phyloP scores from a whole-genome alignment of 345 rosid species.

The Crucihimalaya himalaica region DNA sequence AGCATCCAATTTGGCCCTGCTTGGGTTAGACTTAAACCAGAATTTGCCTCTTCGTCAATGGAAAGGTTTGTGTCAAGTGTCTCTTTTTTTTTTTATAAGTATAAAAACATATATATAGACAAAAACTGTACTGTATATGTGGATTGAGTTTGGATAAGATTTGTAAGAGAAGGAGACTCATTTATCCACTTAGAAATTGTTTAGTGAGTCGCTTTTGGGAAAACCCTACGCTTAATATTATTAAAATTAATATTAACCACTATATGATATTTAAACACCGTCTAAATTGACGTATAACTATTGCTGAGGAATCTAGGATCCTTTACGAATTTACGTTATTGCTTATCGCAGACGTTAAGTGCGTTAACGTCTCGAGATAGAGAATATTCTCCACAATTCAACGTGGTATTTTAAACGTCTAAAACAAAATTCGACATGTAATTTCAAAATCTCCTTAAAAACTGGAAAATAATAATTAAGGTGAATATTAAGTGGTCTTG shows the following conservation, averaged over 20 bases:
- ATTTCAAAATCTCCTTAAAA: background rate
- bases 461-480: background rate
- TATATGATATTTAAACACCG: background rate
- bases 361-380: background rate
- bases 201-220: constrained; percentile 28
- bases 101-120: background rate
- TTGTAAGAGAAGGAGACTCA: constrained; percentile 29
- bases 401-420: constrained; percentile 19
- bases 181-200: constrained; percentile 32
- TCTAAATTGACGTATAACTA: constrained; percentile 27
- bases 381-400: constrained; percentile 21
- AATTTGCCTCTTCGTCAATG: constrained; percentile 33
- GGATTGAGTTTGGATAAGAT: constrained; percentile 38
- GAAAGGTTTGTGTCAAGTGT: constrained; percentile 33
- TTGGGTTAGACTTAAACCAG: constrained; percentile 10
- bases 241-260: background rate
- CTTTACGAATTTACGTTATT: constrained; percentile 22
- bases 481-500: background rate
- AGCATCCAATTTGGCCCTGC: constrained; percentile 13
- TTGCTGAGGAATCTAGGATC: constrained; percentile 20
- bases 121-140: constrained; percentile 6
- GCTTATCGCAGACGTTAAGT: constrained; percentile 14
- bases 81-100: constrained; percentile 17
- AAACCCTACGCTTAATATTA: constrained; percentile 2
- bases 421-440: background rate